Conservation (phyloP, 2,329 filamentous ascomycete species). For the Penicillium concentricum region DNA sequence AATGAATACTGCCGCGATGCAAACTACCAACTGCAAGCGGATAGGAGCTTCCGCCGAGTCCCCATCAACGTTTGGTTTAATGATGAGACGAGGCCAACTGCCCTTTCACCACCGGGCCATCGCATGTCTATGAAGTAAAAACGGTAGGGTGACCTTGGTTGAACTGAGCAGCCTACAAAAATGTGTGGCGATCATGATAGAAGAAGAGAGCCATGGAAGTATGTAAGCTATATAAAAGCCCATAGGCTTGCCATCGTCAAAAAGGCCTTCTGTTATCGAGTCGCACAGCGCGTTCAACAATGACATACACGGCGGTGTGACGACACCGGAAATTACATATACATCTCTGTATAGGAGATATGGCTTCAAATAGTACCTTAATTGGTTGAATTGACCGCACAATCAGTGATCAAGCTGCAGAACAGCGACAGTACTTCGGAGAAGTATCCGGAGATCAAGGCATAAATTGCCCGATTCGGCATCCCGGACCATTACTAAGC, state of each 20-base stretch:
- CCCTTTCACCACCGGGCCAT: no score
- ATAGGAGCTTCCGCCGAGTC: no score
- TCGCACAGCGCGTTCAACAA: background rate
- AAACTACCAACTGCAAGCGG: no score
- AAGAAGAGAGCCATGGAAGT: background rate
- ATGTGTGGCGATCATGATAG: background rate
- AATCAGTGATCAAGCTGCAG: background rate
- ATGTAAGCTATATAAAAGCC: background rate
- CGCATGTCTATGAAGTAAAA: no score
- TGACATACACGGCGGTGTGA: background rate
- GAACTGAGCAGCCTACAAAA: background rate
- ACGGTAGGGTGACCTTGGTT: background rate
- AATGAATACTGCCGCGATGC: no score
- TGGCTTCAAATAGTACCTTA: background rate
- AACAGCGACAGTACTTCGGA: background rate
- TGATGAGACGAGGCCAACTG: no score
- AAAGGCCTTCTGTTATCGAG: background rate
- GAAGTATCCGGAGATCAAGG: background rate
- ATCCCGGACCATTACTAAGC: slow-evolving; percentile 6
- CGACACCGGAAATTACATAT: background rate
- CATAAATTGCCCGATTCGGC: background rate
- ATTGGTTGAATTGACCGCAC: background rate
- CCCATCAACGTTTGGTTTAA: no score
- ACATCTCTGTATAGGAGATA: background rate
- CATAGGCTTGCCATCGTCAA: background rate